Percentiles rank a stretch among this genome's conserved stretches.
These are phyloP conservation scores for Termitomyces sp. DNA, from an alignment of 768 basidiomycete genomes.

Conservation along the genomic window DNA sequence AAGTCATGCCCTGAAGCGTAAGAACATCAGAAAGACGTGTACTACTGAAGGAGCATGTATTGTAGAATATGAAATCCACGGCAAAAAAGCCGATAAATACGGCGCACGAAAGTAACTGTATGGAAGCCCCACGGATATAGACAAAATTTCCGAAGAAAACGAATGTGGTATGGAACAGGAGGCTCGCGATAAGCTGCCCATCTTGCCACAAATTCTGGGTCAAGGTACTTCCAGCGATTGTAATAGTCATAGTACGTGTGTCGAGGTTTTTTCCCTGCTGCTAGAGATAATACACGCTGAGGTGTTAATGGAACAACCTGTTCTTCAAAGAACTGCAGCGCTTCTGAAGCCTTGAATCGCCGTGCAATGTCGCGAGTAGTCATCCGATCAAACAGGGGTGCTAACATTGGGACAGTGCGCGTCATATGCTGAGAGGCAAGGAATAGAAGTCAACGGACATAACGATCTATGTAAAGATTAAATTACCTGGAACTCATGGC, in stretches of 20 bases:
- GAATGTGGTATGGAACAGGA: neutral
- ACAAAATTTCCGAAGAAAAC: neutral
- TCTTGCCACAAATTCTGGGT: conserved; percentile 8
- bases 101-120: neutral
- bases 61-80: neutral
- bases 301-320: neutral
- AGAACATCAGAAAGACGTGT: too few relatives aligned
- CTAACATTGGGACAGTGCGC: conserved; percentile 12
- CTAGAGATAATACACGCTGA: neutral
- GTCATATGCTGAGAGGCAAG: conserved; percentile 12
- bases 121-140: neutral
- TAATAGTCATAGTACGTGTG: neutral
- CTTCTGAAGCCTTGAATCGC: conserved; percentile 21
- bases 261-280: neutral
- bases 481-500: conserved; percentile 5
- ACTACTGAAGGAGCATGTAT: neutral
- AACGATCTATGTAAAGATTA: neutral
- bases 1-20: too few relatives aligned
- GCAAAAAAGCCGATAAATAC: neutral
- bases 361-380: conserved; percentile 14
- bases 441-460: too few relatives aligned
- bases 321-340: conserved; percentile 19
- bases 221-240: conserved; percentile 1
- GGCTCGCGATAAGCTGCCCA: conserved; percentile 16
- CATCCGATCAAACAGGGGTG: conserved; percentile 14